Base-by-base conservation (phyloP, 2,329 filamentous ascomycete genomes). In the Pseudogymnoascus sp. region DNA sequence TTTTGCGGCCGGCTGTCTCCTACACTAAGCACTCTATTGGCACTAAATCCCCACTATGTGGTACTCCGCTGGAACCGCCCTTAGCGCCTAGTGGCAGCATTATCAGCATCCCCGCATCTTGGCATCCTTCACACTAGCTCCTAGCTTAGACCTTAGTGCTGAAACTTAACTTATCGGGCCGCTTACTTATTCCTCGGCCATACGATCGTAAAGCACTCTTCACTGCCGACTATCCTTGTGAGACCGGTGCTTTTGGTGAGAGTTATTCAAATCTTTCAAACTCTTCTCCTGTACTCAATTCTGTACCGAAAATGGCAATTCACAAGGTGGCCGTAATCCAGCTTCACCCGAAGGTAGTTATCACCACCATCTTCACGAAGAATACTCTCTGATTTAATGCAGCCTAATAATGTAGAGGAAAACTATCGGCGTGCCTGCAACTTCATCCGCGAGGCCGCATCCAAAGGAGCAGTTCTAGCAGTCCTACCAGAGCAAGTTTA, bases 401-500 rank as follows among this genome's bases (percentile, higher is more conserved):
- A 70, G 68, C 66, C 66, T 21, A 54, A 77, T 60, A 72, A 71
- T 58, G 62, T 72, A 33, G 72, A 74, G 63, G 69, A 68, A 47
- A 79, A 77, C 69, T 76, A 72, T 62, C 63, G 65, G 37, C 69
- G 72, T 44, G 74, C 75, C 10, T 68, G 71, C 15, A 40, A 68
- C 9, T 78, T 78, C 64, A 81, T 84, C 67, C 75, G 76, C 59
- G 67, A 76, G 26, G 80, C 79, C 9, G 79, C 80, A 6, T 66
- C 73, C 0, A 71, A 78, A 60, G 77, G 77, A 3, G 79, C 78
- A 39, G 73, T 83, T 57, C 74, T 90, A 1, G 86, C 82, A 24
- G 81, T 89, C 1, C 73, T 84, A 1, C 88, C 87, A 1, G 86
- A 91, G 36, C 36, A 39, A 39, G 36, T 39, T 39, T 39, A 13